Base-by-base conservation (phyloP, 768 basidiomycete species). In the Xerocomellus chrysenteron region DNA sequence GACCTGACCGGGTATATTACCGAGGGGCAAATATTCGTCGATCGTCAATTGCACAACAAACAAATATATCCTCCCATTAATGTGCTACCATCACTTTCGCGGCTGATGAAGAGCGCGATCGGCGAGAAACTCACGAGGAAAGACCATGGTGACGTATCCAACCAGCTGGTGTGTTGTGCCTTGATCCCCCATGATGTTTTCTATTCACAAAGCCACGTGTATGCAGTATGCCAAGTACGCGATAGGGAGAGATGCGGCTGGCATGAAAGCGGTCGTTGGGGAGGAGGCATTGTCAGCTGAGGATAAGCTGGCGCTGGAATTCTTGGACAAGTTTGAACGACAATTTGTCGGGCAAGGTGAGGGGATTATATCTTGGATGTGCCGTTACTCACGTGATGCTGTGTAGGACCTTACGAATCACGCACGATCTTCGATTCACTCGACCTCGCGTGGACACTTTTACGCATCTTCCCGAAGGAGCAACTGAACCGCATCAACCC, bases 61-160 rank as follows among this genome's bases (percentile, higher is more conserved):
- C 93, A 94, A 74, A 95, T 98, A 71, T 98, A 98, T 78, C 97
- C 97, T 36, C 97, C 97, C 48, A 98, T 99, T 81, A 99, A 99
- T 77, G 96, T 99, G 57, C 81, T 99, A 46, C 97, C 97, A 58
- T 98, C 97, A 61, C 82, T 99, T 69, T 98, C 97, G 65, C 94
- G 97, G 75, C 78, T 99, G 73, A 99, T 99, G 97, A 99, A 99
- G 87, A 93, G 90, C 65, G 97, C 97, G 62, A 98, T 98, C 74
- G 97, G 97, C 62, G 96, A 98, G 77, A 85, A 92, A 75, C 79
- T 98, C 69, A 98, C 97, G 56, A 82, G 97, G 73, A 96, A 96
- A 76, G 97, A 99, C 75, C 97, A 98, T 73, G 92, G 94, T 67
- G 97, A 99, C 75, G 97, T 99, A 36, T 98, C 97, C 14, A 99